Evolutionary conservation across 164 flowering plant species (phyloP), one percentile per base, ranked within the genome.

Genomic region (Echeveria elegans): DNA sequence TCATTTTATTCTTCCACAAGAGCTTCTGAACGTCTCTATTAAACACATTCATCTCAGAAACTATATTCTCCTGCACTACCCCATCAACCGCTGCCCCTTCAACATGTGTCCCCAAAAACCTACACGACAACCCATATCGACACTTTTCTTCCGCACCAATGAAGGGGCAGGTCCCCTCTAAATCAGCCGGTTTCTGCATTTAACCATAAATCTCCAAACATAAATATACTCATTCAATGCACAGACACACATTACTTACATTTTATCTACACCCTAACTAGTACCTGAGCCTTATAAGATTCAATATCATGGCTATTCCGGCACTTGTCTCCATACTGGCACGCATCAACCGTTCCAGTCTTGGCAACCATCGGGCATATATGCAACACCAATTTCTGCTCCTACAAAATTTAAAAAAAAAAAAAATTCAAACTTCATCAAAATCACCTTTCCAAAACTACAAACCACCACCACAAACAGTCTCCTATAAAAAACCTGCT

Each of bases 271-370:
- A 37, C n/a, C n/a, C n/a, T n/a, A n/a, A n/a, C n/a, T n/a, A n/a
- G n/a, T 79, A 90, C 97, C 96, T 84, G 85, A 56, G 85, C 82
- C 74, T 77, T 77, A 67, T 78, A 92, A 38, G 84, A 89, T 73
- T 87, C 96, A 43, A 94, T n/a, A 71, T 94, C 99, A 71, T 92
- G 99, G 77, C 92, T 89, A 70, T 79, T 86, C 48, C 96, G 93
- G 71, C 99, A 94, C 1, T 76, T 84, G 21, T 80, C 81, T 12
- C 66, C 75, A 70, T 86, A 91, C 11, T 50, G 74, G 70, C 99
- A 94, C 4, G 92, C 73, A 75, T 70, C 77, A 64, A 78, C 79
- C 69, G 78, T 74, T 61, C 90, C 96, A 21, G 80, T 74, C 77
- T 81, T 89, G 8, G 92, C 96, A n/a, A 91, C 79, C 68, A 68